Evolutionary conservation across 768 basidiomycete species (phyloP).

Genomic region (Rhizopogon roseolus): DNA sequence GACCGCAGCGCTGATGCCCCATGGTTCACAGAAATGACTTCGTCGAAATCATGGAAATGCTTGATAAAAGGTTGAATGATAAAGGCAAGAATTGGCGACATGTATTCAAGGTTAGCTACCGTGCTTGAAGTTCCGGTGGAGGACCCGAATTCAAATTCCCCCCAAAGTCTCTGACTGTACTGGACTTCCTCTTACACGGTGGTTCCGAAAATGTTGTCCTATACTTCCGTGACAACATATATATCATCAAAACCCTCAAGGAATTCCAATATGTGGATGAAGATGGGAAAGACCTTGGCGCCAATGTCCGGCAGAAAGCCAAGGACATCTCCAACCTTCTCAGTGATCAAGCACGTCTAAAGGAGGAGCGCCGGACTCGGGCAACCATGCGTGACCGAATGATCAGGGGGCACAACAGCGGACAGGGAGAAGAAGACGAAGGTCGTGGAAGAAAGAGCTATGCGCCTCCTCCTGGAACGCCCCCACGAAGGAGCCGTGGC

Average conservation of each 20-base stretch:
- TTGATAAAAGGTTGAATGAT: slow-evolving; percentile 96
- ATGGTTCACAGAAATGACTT: slow-evolving; percentile 72
- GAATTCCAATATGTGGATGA: slow-evolving; percentile 98
- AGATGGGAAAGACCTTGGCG: slow-evolving; percentile 92
- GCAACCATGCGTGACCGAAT: slow-evolving; percentile 95
- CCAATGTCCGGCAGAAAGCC: slow-evolving; percentile 93
- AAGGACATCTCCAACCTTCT: slow-evolving; percentile 97
- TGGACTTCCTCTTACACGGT: slow-evolving; percentile 93
- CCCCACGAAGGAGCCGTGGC: slow-evolving; percentile 13
- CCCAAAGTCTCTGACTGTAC: slow-evolving; percentile 75
- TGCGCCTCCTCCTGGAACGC: not conserved
- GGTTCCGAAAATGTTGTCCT: slow-evolving; percentile 98
- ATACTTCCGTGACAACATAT: slow-evolving; percentile 96
- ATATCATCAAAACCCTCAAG: slow-evolving; percentile 96
- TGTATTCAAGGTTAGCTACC: slow-evolving; percentile 81
- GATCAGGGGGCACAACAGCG: slow-evolving; percentile 49
- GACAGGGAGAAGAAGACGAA: slow-evolving; percentile 30
- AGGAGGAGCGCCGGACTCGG: slow-evolving; percentile 79
- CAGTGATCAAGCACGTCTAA: slow-evolving; percentile 76
- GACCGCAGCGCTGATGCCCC: too few species aligned
- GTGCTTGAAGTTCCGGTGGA: too few species aligned
- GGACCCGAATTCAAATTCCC: not conserved
- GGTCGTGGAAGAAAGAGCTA: slow-evolving; percentile 10
- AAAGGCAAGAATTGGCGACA: slow-evolving; percentile 99
- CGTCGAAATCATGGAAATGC: slow-evolving; percentile 99